Percentiles rank a stretch among this genome's conserved stretches.
Evolutionary conservation across 2,329 filamentous ascomycete species (phyloP).

Genomic region (Didymella keratinophila): DNA sequence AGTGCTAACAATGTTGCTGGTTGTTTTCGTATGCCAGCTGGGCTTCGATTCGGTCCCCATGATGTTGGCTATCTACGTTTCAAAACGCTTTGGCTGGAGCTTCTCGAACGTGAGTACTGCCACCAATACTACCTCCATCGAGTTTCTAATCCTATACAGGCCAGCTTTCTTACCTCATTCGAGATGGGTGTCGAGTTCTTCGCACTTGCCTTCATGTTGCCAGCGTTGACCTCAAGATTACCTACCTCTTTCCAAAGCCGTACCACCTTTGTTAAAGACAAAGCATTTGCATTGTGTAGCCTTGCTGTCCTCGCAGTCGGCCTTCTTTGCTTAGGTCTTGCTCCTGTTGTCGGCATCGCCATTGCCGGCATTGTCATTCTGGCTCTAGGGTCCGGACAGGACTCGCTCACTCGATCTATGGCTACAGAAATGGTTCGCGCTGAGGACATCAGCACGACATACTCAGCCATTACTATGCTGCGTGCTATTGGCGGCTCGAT

Average conservation of each 20-base stretch:
- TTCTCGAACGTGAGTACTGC: slow-evolving; percentile 29
- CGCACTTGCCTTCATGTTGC: slow-evolving; percentile 19
- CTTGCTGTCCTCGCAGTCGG: slow-evolving; percentile 22
- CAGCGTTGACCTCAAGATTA: slow-evolving; percentile 17
- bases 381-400: slow-evolving; percentile 30
- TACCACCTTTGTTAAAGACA: slow-evolving; percentile 20
- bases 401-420: slow-evolving; percentile 29
- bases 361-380: slow-evolving; percentile 25
- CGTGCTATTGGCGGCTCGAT: slow-evolving; percentile 29
- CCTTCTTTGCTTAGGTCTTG: slow-evolving; percentile 22
- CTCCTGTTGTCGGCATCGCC: slow-evolving; percentile 22
- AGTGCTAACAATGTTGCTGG: slow-evolving; percentile 19
- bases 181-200: slow-evolving; percentile 31
- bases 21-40: slow-evolving; percentile 29
- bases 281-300: slow-evolving; percentile 18
- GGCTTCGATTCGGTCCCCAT: slow-evolving; percentile 28
- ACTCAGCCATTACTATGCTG: slow-evolving; percentile 34
- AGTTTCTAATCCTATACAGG: slow-evolving; percentile 13
- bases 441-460: slow-evolving; percentile 23
- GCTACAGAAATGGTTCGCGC: slow-evolving; percentile 28
- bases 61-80: slow-evolving; percentile 31
- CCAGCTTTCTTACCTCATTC: slow-evolving; percentile 28
- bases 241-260: slow-evolving; percentile 3
- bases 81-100: slow-evolving; percentile 28
- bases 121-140: neutral